A percentile compares a stretch with the other conserved stretches of the same genome.
These are phyloP conservation scores for Brassica nigra DNA, from an alignment of 345 rosid genomes.

Conservation along the genomic window DNA sequence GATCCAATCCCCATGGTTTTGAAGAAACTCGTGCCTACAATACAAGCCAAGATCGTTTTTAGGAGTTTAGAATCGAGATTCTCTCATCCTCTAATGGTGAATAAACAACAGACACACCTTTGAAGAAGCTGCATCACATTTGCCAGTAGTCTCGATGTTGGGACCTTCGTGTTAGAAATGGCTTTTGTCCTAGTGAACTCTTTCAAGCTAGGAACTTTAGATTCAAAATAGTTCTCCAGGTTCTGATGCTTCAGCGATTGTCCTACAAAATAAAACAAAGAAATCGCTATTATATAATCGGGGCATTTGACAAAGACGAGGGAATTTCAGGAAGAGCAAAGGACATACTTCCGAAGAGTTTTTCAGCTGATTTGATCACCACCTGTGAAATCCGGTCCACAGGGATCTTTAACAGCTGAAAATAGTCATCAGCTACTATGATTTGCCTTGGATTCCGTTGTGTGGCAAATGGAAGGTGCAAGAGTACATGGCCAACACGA, in stretches of 20 bases:
- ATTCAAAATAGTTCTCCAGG: constrained; percentile 54
- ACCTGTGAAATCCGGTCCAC: constrained; percentile 66
- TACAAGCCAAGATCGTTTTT: constrained; percentile 27
- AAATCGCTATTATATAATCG: constrained; percentile 9
- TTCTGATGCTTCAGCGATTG: constrained; percentile 82
- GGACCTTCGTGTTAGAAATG: constrained; percentile 51
- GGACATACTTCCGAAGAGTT: constrained; percentile 87
- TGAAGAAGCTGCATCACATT: constrained; percentile 68
- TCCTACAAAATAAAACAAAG: constrained; percentile 47
- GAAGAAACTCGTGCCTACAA: constrained; percentile 75
- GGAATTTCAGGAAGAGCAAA: constrained; percentile 10
- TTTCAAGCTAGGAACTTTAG: constrained; percentile 87
- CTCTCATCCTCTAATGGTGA: constrained; percentile 17
- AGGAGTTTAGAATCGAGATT: constrained; percentile 19
- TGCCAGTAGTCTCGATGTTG: constrained; percentile 61
- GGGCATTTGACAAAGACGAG: constrained; percentile 17
- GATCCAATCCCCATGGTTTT: constrained; percentile 75
- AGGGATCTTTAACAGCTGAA: constrained; percentile 73
- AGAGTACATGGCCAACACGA: constrained; percentile 83
- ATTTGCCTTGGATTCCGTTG: constrained; percentile 86
- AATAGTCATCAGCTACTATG: constrained; percentile 87
- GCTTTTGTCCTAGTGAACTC: constrained; percentile 53
- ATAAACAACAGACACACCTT: constrained; percentile 52
- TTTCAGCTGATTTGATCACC: constrained; percentile 79
- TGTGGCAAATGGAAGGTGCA: constrained; percentile 83